Base-by-base conservation (phyloP, 345 rosid genomes). In the Dimocarpus longan region DNA sequence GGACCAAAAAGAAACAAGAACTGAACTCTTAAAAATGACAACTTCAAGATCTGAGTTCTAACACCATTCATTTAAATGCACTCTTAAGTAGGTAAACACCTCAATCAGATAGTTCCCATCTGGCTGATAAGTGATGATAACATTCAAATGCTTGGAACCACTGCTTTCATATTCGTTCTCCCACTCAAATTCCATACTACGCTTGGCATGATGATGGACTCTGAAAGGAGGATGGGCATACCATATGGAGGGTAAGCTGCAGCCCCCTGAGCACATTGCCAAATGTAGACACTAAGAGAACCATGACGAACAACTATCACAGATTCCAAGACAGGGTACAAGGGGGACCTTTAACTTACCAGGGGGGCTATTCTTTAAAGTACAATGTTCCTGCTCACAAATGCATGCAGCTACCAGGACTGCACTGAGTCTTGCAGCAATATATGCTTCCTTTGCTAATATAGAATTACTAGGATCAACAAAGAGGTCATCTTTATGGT, bases 151-250 rank as follows among this genome's bases (percentile, higher is more conserved):
- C 65, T 86, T 88, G 42, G 89, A 87, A 79, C 84, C 78, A 78
- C 67, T 77, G 77, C 80, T 78, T 70, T 87, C 89, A 84, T 76
- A 78, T 73, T 91, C 96, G 66, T 84, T 80, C 64, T 92, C 86
- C 98, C 97, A 95, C 83, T 93, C 91, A 69, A 95, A 84, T 79
- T 87, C 95, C 87, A 92, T 79, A 6, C 82, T 81, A 43, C 81
- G 84, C 81, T 80, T 86, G 60, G 89, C 91, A 46, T 64, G 81
- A 81, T 95, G 95, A 86, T 92, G 93, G 74, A 92, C 90, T 76
- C 95, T 85, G 80, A 95, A 95, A 59, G 98, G 99, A 76, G 95
- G 93, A 83, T 82, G 82, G 59, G 92, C 64, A 83, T 89, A 86
- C 99, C 98, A 95, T 80, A 88, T 73, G 39, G 95, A 75, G 68